Evolutionary conservation across 164 flowering plant genomes (phyloP).

Genomic region (Chloranthus sessilifolius): DNA sequence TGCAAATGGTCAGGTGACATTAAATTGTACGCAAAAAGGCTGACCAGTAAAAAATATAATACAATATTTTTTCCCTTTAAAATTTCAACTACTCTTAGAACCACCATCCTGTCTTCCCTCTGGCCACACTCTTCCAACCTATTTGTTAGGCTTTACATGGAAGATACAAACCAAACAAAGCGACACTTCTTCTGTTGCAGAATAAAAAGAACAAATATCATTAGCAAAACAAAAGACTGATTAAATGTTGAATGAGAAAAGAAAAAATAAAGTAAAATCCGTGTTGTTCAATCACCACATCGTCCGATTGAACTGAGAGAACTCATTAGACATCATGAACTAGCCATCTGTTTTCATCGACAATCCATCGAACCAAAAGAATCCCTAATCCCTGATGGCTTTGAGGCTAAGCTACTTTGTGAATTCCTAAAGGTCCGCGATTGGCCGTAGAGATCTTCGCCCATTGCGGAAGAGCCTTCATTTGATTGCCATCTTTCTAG

Average conservation of each 20-base stretch:
- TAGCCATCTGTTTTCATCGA: conserved; percentile 11
- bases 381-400: conserved; percentile 36
- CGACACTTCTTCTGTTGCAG: no score
- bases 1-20: no score
- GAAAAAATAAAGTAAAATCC: not conserved
- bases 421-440: not conserved
- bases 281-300: not conserved
- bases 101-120: not conserved
- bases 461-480: conserved; percentile 21
- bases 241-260: not conserved
- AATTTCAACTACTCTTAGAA: not conserved
- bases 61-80: no score
- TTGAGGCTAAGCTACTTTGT: conserved; percentile 22
- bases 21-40: no score
- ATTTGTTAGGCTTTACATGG: conserved; percentile 1
- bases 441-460: not conserved
- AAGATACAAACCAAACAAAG: conserved; percentile 1
- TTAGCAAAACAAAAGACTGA: no score
- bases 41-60: no score
- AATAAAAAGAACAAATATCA: no score
- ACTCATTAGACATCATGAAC: not conserved
- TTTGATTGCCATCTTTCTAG: conserved; percentile 33
- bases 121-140: not conserved
- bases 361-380: conserved; percentile 34
- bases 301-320: not conserved